Evolutionary conservation across 1,284 basidiomycete species (phyloP), one percentile per base, ranked within the genome.

Genomic region (Moniliophthora roreri): DNA sequence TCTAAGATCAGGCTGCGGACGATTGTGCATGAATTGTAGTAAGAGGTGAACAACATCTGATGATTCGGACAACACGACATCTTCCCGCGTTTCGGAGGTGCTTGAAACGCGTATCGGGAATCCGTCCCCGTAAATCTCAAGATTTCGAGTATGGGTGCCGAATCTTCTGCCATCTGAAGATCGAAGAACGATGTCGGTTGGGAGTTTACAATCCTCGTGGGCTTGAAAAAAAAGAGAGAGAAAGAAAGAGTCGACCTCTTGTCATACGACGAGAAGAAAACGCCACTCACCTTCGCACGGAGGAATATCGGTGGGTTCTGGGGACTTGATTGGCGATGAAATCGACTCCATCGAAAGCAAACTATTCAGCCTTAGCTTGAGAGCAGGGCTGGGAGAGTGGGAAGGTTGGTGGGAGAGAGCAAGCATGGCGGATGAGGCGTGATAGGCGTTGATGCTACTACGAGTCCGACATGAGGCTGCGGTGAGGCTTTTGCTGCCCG

Each of bases 21-120:
- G 44, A 32, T 46, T 46, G 18, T 46, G 44, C 44, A 46, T 46
- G 24, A 46, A 46, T 13, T 46, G 44, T 15, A 46, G 44, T 15
- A 46, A 24, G 8, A 46, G 24, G n/a, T 46, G 28, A 16, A 46
- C 18, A 28, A 46, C 24, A 13, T 46, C 44, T n/a, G 44, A 46
- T 16, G 44, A 46, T 32, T 46, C 44, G 16, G 44, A 46, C 11
- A 46, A 23, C 10, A 46, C 44, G 13, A 46, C 28, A 18, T 46
- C 44, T 46, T 46, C 44, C 18, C 24, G 21, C 18, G 26, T 28
- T 32, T 32, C 28, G 28, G 28, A 6, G 28, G 28, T 32, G 28
- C 21, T 32, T n/a, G 24, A 28, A 46, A 13, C 28, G 7, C 24
- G 28, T 5, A 28, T 16, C 13, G 28, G 24, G 11, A 46, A 32